Evolutionary conservation across 2,329 filamentous ascomycete genomes (phyloP), one percentile per base, ranked within the genome.

Genomic region (Phaeosphaeria sp.): DNA sequence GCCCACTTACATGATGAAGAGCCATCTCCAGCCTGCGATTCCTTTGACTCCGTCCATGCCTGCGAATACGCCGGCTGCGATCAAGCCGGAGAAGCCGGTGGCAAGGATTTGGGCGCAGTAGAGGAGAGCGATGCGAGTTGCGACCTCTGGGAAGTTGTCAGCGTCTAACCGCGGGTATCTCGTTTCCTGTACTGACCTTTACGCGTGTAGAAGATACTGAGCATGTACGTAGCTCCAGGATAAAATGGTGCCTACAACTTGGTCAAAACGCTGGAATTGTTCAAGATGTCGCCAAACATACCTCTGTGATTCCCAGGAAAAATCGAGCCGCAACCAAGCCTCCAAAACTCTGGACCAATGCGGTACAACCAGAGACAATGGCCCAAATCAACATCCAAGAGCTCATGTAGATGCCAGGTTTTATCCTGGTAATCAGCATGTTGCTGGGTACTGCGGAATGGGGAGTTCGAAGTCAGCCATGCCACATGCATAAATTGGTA

Each of bases 171-270:
- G 11, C 13, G 30, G 3, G 3, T 17, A 10, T 23, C 18, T 66
- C 73, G 87, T 85, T 20, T 22, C 22, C 6, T 17, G 1, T 33
- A 30, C 52, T 22, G 41, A 62, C 63, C 63, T 52, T 83, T 82
- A 42, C 86, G 81, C 1, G 87, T 89, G 70, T 90, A 90, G 81
- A 87, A 90, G 57, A 88, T 86, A 0, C 84, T 86, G 33, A 89
- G 79, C 56, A 89, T 85, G 46, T 89, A 81, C 4, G 88, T 80
- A 0, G 85, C 85, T 36, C 87, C 87, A 0, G 87, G 87, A 43
- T 89, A 80, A 67, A 88, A 89, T 7, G 58, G 58, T 21, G 54
- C 54, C 59, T 58, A 30, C 15, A n/a, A 33, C 30, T 1, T 18
- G 18, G 43, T 54, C 36, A 54, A 27, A 41, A 33, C 13, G n/a